Percentiles rank a stretch among this genome's conserved stretches.
Evolutionary conservation across 257 asterid genomes (phyloP).

Genomic region (Scutellaria galericulata): DNA sequence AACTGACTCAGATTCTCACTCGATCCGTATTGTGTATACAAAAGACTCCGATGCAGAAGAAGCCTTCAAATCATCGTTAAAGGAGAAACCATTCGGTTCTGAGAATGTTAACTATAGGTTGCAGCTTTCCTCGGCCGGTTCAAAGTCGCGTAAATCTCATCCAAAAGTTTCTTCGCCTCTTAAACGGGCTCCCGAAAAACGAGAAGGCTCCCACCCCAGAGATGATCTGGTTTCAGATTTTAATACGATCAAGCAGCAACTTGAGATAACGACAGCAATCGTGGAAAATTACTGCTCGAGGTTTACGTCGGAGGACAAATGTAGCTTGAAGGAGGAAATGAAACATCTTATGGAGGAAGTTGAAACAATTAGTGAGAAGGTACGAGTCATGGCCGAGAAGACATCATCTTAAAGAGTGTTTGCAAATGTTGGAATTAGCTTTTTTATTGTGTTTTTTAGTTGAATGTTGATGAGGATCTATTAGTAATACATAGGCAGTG

Average conservation of each 20-base stretch:
- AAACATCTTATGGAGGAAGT: slow-evolving; percentile 39
- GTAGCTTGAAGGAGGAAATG: slow-evolving; percentile 43
- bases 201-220: neutral
- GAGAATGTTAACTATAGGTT: slow-evolving; percentile 43
- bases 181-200: slow-evolving; percentile 31
- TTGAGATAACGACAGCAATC: slow-evolving; percentile 39
- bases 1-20: slow-evolving; percentile 42
- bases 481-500: slow-evolving; percentile 28
- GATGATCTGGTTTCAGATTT: slow-evolving; percentile 43
- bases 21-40: slow-evolving; percentile 44
- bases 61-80: slow-evolving; percentile 55
- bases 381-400: slow-evolving; percentile 45
- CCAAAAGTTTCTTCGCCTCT: slow-evolving; percentile 29
- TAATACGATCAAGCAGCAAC: slow-evolving; percentile 24
- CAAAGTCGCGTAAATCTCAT: slow-evolving; percentile 32
- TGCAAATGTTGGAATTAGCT: slow-evolving; percentile 4
- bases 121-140: slow-evolving; percentile 39
- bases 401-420: slow-evolving; percentile 14
- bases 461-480: slow-evolving; percentile 26
- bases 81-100: slow-evolving; percentile 50
- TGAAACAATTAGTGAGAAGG: slow-evolving; percentile 42
- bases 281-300: slow-evolving; percentile 35
- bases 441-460: neutral
- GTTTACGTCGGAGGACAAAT: slow-evolving; percentile 39
- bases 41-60: slow-evolving; percentile 54